These are phyloP conservation scores for Scenedesmus sp. DNA, from an alignment of 163 green algal genomes.

Conservation along the genomic window DNA sequence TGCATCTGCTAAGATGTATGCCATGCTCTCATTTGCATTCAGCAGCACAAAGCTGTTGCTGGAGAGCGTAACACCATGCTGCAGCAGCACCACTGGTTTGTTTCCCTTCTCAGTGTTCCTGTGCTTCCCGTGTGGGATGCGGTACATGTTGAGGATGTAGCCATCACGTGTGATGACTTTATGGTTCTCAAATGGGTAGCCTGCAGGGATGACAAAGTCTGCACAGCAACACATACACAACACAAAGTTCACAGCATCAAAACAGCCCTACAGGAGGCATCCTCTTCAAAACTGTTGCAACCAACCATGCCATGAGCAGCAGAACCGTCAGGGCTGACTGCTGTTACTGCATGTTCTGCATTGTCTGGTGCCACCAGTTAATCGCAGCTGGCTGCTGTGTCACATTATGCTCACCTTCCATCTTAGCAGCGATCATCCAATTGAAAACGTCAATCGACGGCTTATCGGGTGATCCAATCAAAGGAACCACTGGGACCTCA, in stretches of 20 bases:
- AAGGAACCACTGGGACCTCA: not conserved
- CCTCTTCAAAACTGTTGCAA: not conserved
- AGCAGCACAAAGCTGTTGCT: conserved; percentile 65
- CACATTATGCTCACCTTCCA: conserved; percentile 31
- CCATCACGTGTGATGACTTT: conserved; percentile 69
- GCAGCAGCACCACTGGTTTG: conserved; percentile 61
- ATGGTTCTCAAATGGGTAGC: conserved; percentile 72
- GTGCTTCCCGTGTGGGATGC: conserved; percentile 62
- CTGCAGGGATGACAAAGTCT: conserved; percentile 62
- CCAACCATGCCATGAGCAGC: not conserved
- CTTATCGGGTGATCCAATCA: not conserved
- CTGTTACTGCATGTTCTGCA: not conserved
- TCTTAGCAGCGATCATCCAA: not conserved
- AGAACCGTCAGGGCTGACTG: not conserved
- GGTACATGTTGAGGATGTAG: conserved; percentile 69
- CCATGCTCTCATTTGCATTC: conserved; percentile 57
- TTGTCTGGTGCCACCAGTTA: not conserved
- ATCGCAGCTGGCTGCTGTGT: not conserved
- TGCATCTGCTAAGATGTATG: conserved; percentile 66
- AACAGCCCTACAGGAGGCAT: not conserved
- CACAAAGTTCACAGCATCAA: not conserved
- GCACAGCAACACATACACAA: not conserved
- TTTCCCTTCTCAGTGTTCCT: not conserved
- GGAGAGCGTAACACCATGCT: conserved; percentile 63
- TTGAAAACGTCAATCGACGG: conserved; percentile 28